Evolutionary conservation across 306 rosid species (phyloP).

Genomic region (Vigna nakashimae): DNA sequence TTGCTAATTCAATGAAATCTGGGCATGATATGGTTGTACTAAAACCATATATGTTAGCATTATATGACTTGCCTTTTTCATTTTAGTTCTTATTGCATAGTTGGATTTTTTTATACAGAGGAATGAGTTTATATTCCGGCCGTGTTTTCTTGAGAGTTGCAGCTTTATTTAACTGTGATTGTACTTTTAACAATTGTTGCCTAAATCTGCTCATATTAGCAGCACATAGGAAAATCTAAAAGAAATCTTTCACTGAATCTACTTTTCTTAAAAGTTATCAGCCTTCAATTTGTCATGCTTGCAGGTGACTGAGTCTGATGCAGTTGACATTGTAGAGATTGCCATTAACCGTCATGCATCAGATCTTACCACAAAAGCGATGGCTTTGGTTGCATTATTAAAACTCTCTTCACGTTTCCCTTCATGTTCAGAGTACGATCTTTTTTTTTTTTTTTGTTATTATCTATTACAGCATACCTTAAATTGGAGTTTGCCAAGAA

Average conservation of each 20-base stretch:
- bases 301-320: slow-evolving; percentile 94
- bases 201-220: slow-evolving; percentile 23
- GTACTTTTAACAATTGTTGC: slow-evolving; percentile 32
- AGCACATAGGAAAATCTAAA: slow-evolving; percentile 27
- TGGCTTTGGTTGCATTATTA: slow-evolving; percentile 89
- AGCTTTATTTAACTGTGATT: slow-evolving; percentile 23
- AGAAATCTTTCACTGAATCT: background rate
- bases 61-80: slow-evolving; percentile 26
- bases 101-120: slow-evolving; percentile 37
- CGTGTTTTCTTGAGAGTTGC: slow-evolving; percentile 9
- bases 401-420: slow-evolving; percentile 98
- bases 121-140: slow-evolving; percentile 21
- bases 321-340: slow-evolving; percentile 77
- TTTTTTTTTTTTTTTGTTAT: slow-evolving; percentile 22
- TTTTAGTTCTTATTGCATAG: slow-evolving; percentile 22
- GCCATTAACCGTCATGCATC: slow-evolving; percentile 74
- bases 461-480: slow-evolving; percentile 35
- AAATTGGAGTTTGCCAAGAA: slow-evolving; percentile 14
- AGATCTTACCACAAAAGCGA: slow-evolving; percentile 84
- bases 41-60: slow-evolving; percentile 29
- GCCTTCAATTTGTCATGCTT: slow-evolving; percentile 22
- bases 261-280: too few relatives aligned
- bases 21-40: slow-evolving; percentile 30
- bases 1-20: slow-evolving; percentile 27
- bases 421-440: slow-evolving; percentile 87